Conservation (phyloP, 1,284 basidiomycete species). For the Rhodofomes roseus region DNA sequence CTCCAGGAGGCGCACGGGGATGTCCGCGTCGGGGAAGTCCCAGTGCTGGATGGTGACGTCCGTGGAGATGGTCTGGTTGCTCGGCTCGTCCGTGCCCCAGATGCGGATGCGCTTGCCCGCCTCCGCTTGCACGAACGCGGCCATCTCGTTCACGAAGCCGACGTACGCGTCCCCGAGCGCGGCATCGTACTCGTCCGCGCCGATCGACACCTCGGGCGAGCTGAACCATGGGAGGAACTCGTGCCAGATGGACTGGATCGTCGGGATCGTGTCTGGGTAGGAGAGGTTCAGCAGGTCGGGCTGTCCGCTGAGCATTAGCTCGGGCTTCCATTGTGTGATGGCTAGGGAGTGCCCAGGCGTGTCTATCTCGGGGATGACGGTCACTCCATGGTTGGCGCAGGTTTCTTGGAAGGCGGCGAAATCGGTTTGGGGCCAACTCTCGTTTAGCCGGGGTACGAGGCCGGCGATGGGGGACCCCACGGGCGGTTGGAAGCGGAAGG, state of each 20-base stretch:
- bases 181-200: slow-evolving; percentile 32
- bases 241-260: slow-evolving; percentile 27
- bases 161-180: slow-evolving; percentile 31
- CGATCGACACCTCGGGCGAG: slow-evolving; percentile 28
- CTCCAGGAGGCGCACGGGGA: slow-evolving; percentile 25
- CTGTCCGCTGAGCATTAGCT: slow-evolving; percentile 28
- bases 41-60: slow-evolving; percentile 37
- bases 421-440: slow-evolving; percentile 26
- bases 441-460: slow-evolving; percentile 31
- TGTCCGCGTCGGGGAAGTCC: slow-evolving; percentile 33
- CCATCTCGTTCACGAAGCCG: slow-evolving; percentile 32
- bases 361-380: slow-evolving; percentile 36
- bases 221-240: slow-evolving; percentile 34
- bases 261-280: slow-evolving; percentile 27
- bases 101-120: slow-evolving; percentile 28
- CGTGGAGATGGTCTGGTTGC: slow-evolving; percentile 23
- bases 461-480: slow-evolving; percentile 27
- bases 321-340: slow-evolving; percentile 38
- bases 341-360: slow-evolving; percentile 36
- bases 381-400: slow-evolving; percentile 20
- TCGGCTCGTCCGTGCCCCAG: slow-evolving; percentile 33
- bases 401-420: slow-evolving; percentile 19
- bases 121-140: slow-evolving; percentile 19
- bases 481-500: slow-evolving; percentile 33
- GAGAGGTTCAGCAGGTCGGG: slow-evolving; percentile 33